phyloP scores from a whole-genome alignment of 2,329 filamentous ascomycete species.

The Daldinia eschscholtzii region DNA sequence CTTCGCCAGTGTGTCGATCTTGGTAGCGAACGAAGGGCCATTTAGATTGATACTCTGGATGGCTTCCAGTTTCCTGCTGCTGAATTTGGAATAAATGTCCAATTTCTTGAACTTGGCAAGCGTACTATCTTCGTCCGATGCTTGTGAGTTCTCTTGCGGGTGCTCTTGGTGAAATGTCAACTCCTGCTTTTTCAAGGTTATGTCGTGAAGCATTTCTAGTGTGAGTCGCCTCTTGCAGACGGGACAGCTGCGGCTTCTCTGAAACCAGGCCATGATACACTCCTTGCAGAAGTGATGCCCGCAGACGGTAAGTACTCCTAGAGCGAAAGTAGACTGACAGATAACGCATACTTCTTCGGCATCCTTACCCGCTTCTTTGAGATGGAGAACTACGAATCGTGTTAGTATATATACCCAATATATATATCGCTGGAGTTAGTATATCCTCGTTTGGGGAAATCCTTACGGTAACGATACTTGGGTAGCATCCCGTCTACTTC shows the following conservation, averaged over 20 bases:
- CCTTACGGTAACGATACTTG: slow-evolving; percentile 78
- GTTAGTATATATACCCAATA: slow-evolving; percentile 36
- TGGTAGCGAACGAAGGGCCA: slow-evolving; percentile 83
- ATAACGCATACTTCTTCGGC: slow-evolving; percentile 83
- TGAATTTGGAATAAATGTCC: slow-evolving; percentile 83
- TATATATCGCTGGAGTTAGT: neutral
- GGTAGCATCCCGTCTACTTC: slow-evolving; percentile 74
- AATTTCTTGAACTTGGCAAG: slow-evolving; percentile 51
- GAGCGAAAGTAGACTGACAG: slow-evolving; percentile 80
- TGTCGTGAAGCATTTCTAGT: slow-evolving; percentile 80
- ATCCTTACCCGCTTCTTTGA: slow-evolving; percentile 70
- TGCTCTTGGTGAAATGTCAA: slow-evolving; percentile 74
- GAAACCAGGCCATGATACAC: slow-evolving; percentile 85
- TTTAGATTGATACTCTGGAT: slow-evolving; percentile 86
- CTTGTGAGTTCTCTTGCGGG: slow-evolving; percentile 12
- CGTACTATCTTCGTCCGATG: slow-evolving; percentile 4
- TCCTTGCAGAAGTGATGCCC: slow-evolving; percentile 94
- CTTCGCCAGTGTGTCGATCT: slow-evolving; percentile 84
- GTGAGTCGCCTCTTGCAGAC: slow-evolving; percentile 81
- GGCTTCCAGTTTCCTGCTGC: slow-evolving; percentile 75
- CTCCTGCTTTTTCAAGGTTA: slow-evolving; percentile 83
- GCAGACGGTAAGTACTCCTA: slow-evolving; percentile 87
- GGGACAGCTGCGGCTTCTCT: slow-evolving; percentile 80
- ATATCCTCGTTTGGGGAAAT: slow-evolving; percentile 27
- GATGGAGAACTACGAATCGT: slow-evolving; percentile 61